Evolutionary conservation across 495 filamentous ascomycete species (phyloP).

Genomic region (Xylaria cubensis): DNA sequence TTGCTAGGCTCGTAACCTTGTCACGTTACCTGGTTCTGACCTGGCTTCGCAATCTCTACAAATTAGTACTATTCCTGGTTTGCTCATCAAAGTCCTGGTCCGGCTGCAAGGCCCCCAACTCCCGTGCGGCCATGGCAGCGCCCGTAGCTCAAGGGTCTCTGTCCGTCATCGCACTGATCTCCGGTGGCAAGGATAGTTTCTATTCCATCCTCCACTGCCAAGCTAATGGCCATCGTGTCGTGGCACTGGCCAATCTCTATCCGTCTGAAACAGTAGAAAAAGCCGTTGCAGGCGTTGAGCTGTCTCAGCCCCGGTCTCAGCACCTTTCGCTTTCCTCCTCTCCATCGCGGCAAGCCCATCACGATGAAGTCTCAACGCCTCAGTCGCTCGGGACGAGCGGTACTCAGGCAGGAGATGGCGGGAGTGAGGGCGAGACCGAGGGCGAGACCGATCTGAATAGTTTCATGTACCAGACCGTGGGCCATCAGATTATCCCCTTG

Average conservation of each 20-base stretch:
- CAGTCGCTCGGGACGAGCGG: neutral
- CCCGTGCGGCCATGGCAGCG: slow-evolving; percentile 26
- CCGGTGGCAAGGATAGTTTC: slow-evolving; percentile 96
- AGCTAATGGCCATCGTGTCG: slow-evolving; percentile 80
- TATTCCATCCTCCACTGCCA: slow-evolving; percentile 91
- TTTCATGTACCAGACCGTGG: slow-evolving; percentile 99
- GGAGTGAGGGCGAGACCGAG: neutral
- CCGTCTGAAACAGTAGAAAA: slow-evolving; percentile 49
- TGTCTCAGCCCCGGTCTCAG: neutral
- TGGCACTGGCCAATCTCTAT: slow-evolving; percentile 89
- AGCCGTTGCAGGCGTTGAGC: neutral
- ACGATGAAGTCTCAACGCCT: neutral
- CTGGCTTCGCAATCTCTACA: slow-evolving; percentile 11
- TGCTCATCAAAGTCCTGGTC: slow-evolving; percentile 33
- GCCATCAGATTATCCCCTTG: slow-evolving; percentile 84
- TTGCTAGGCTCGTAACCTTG: neutral
- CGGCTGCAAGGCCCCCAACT: slow-evolving; percentile 9
- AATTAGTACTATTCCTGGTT: neutral
- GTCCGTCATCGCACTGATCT: slow-evolving; percentile 90
- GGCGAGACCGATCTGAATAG: slow-evolving; percentile 80
- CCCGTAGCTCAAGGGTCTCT: slow-evolving; percentile 51
- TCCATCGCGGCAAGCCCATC: neutral
- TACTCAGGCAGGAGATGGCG: slow-evolving; percentile 2
- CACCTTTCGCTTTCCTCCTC: neutral
- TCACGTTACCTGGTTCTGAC: neutral